Base-by-base conservation (phyloP, 495 filamentous ascomycete genomes). In the Niebla homalea region DNA sequence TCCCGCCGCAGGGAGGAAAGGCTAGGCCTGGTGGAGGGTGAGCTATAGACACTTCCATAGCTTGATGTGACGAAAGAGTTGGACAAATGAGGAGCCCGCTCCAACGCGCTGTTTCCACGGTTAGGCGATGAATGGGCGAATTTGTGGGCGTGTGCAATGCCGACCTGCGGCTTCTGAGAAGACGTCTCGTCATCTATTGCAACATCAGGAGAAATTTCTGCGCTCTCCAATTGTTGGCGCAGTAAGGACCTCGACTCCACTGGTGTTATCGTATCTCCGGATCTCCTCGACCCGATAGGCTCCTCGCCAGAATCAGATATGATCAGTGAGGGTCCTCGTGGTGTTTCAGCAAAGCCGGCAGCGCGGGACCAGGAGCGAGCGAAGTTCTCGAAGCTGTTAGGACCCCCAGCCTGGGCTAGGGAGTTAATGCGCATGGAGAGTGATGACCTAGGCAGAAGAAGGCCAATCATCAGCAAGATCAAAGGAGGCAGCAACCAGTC, bases 341-440 rank as follows among this genome's bases (percentile, higher is more conserved):
- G 75, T 44, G 94, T 83, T 62, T 96, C 90, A 22, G 76, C 73
- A 70, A 96, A 98, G 32, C 75, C 80, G 4, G 90, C 89, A 32
- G 92, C 92, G 59, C 92, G 79, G 60, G 87, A 87, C 88, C 90
- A 97, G 56, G 86, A 93, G 41, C 86, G 79, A 43, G 92, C 85
- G 62, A 98, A 98, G 59, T 89, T 95, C 56, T 93, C 81, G 57
- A 97, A 81, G 61, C 85, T 92, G 64, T 98, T 98, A 44, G 87
- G 83, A 25, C 92, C 92, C 37, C 92, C 92, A 12, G 81, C 85
- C 46, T 93, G 80, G 53, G 84, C 73, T 21, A 96, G 54, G 39
- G 75, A 70, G 39, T 75, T 67, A 35, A 89, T 64, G 35, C 83
- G 78, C 60, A 84, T 71, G 38, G 86, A 85, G 57, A 92, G 71